Evolutionary conservation across 768 basidiomycete species (phyloP).

Genomic region (Russula olivacea): DNA sequence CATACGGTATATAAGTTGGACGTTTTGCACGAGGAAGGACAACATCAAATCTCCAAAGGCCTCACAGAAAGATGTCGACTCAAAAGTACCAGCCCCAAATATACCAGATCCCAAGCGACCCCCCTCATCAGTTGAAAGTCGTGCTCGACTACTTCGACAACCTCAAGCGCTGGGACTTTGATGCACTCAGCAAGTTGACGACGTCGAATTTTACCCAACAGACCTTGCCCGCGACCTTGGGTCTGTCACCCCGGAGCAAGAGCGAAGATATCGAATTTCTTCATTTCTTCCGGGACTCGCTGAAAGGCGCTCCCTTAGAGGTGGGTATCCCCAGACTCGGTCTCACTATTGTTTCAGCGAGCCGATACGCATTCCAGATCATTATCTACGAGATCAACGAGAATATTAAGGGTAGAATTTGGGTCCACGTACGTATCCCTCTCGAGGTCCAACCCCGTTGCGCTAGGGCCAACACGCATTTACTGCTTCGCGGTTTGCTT

Average conservation of each 20-base stretch:
- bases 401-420: too few species aligned
- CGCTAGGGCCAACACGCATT: too few species aligned
- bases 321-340: background rate
- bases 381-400: too few species aligned
- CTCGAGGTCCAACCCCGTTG: too few species aligned
- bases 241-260: background rate
- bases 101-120: background rate
- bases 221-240: background rate
- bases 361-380: too few species aligned
- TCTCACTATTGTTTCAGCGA: background rate
- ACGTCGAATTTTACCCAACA: background rate
- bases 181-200: background rate
- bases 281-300: background rate
- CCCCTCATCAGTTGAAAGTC: background rate
- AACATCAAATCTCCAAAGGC: too few species aligned
- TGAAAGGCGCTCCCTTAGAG: background rate
- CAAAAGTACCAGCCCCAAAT: too few species aligned
- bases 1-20: too few species aligned
- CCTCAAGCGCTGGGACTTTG: background rate
- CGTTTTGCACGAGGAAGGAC: too few species aligned
- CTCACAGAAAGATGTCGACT: too few species aligned
- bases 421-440: too few species aligned
- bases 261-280: background rate
- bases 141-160: background rate
- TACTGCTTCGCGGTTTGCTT: too few species aligned